These are phyloP conservation scores for Macadamia integrifolia DNA, from an alignment of 164 flowering plant species.

Conservation along the genomic window DNA sequence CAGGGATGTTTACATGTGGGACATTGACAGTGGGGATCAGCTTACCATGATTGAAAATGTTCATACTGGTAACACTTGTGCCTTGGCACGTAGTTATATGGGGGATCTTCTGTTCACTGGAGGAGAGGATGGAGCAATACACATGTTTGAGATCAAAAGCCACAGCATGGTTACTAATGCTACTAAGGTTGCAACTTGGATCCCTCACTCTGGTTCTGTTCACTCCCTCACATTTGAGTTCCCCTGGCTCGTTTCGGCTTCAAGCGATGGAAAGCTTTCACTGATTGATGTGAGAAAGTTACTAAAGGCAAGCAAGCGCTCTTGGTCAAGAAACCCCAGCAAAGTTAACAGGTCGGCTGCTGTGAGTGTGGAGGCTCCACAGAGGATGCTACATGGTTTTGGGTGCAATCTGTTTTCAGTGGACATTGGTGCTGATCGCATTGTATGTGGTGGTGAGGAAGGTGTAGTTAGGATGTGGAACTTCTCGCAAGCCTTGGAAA, in stretches of 20 bases:
- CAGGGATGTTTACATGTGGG: slow-evolving; percentile 80
- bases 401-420: slow-evolving; percentile 68
- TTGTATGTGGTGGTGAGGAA: slow-evolving; percentile 89
- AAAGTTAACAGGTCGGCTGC: slow-evolving; percentile 10
- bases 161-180: slow-evolving; percentile 12
- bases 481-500: slow-evolving; percentile 78
- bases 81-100: slow-evolving; percentile 64
- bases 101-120: slow-evolving; percentile 88
- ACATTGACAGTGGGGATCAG: slow-evolving; percentile 34
- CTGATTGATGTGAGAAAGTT: slow-evolving; percentile 76
- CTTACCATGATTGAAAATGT: slow-evolving; percentile 35
- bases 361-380: slow-evolving; percentile 61
- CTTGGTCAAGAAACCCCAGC: slow-evolving; percentile 14
- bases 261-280: slow-evolving; percentile 77
- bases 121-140: slow-evolving; percentile 85
- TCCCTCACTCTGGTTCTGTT: slow-evolving; percentile 73
- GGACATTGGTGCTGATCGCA: slow-evolving; percentile 73
- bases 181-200: slow-evolving; percentile 56
- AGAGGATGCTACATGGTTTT: slow-evolving; percentile 87
- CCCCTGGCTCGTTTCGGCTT: slow-evolving; percentile 94
- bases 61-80: slow-evolving; percentile 54
- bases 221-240: slow-evolving; percentile 84
- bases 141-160: slow-evolving; percentile 67
- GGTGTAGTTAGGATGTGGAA: slow-evolving; percentile 87
- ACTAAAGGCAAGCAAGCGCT: slow-evolving; percentile 31